Evolutionary conservation across 768 basidiomycete species (phyloP).

Genomic region (Podaxis sp.): DNA sequence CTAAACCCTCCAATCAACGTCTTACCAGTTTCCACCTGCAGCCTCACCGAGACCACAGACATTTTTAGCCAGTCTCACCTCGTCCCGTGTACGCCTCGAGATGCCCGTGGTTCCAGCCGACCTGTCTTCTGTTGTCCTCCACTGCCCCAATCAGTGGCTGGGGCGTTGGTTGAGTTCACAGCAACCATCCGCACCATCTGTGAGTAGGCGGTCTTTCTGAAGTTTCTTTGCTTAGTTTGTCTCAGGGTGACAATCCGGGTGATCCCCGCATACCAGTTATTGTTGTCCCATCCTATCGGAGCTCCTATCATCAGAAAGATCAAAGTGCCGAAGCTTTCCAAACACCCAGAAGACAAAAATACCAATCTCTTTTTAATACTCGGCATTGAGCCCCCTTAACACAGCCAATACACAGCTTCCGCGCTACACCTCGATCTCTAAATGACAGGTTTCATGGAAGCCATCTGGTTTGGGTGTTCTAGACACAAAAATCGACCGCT

Average conservation of each 20-base stretch:
- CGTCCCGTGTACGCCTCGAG: neutral
- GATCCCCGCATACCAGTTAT: neutral
- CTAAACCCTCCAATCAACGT: neutral
- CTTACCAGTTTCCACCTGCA: neutral
- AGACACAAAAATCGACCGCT: too few species aligned
- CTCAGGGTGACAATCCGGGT: too few species aligned
- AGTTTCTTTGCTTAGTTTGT: too few species aligned
- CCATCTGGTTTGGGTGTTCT: too few species aligned
- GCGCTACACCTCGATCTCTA: neutral
- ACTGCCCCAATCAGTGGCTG: neutral
- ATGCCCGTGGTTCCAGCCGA: neutral
- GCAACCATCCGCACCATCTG: too few species aligned
- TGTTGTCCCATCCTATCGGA: neutral
- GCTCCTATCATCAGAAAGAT: neutral
- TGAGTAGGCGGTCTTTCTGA: too few species aligned
- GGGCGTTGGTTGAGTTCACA: too few species aligned
- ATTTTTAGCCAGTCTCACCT: neutral
- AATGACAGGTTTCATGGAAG: neutral
- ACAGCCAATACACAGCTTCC: neutral
- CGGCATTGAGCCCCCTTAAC: neutral
- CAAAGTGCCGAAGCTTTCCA: neutral
- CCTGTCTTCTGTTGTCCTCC: neutral
- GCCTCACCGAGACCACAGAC: neutral
- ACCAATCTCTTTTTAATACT: neutral
- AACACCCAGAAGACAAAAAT: neutral